Evolutionary conservation across 768 basidiomycete species (phyloP).

Genomic region (Mycena pura): DNA sequence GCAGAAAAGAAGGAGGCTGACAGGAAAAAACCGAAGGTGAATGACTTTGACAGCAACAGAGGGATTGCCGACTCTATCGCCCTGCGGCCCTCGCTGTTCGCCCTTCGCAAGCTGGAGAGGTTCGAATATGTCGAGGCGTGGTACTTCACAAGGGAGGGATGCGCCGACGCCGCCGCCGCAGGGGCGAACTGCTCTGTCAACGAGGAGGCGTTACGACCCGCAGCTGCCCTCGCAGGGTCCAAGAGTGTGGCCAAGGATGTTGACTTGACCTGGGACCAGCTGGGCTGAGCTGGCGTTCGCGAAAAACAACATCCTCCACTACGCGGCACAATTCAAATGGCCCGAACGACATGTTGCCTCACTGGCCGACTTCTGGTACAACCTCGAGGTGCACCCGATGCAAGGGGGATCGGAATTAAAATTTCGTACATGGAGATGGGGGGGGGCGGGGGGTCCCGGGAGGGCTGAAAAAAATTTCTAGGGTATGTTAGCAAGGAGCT

Average conservation of each 20-base stretch:
- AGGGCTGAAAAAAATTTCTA: no score
- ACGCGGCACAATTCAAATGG: background rate
- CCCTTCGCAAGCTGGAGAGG: background rate
- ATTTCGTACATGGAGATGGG: no score
- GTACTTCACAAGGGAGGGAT: slow-evolving; percentile 2
- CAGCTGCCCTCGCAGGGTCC: background rate
- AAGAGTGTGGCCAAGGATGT: background rate
- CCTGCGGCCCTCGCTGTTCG: background rate
- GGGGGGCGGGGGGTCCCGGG: no score
- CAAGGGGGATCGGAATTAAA: no score
- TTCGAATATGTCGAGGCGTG: background rate
- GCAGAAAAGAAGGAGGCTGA: background rate
- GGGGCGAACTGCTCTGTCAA: background rate
- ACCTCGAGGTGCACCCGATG: background rate
- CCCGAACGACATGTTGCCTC: background rate
- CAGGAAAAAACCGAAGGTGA: background rate
- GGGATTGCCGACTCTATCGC: background rate
- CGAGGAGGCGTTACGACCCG: background rate
- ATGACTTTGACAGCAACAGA: background rate
- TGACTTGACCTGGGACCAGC: background rate
- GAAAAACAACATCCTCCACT: background rate
- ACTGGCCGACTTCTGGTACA: background rate
- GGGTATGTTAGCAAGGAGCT: no score
- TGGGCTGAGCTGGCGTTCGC: background rate
- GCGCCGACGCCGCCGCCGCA: background rate